Conservation (phyloP, 306 rosid species). For the Quercus ilex region DNA sequence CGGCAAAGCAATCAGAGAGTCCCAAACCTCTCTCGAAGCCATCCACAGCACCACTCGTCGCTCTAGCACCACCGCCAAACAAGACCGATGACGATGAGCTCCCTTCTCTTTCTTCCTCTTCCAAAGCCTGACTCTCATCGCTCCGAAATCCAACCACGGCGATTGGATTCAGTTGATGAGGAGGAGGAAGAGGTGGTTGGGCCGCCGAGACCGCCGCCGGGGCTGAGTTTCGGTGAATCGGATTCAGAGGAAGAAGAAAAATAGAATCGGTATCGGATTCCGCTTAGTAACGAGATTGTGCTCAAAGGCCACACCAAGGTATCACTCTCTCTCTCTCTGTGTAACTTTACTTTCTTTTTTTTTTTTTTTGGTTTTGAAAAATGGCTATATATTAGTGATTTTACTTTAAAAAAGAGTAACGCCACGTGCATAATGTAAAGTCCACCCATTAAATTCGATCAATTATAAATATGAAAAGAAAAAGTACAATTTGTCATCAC, state of each 20-base stretch:
- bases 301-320: constrained; percentile 91
- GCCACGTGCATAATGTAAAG: too few species aligned
- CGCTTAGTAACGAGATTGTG: constrained; percentile 78
- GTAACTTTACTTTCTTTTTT: too few species aligned
- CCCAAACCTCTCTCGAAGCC: constrained; percentile 71
- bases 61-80: constrained; percentile 1
- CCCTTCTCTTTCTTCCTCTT: constrained; percentile 71
- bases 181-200: neutral
- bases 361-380: too few species aligned
- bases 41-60: constrained; percentile 85
- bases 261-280: constrained; percentile 59
- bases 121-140: constrained; percentile 64
- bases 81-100: constrained; percentile 9
- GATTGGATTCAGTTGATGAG: neutral
- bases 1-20: constrained; percentile 61
- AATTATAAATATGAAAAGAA: too few species aligned
- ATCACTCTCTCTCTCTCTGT: neutral
- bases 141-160: constrained; percentile 34
- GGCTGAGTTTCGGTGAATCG: constrained; percentile 29
- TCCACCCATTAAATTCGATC: too few species aligned
- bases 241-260: constrained; percentile 24
- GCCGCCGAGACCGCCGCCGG: constrained; percentile 16
- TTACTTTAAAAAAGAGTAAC: too few species aligned
- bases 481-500: too few species aligned
- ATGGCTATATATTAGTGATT: too few species aligned